phyloP scores from a whole-genome alignment of 1,139 yeast genomes.

The Casaregolazyma lundiana region DNA sequence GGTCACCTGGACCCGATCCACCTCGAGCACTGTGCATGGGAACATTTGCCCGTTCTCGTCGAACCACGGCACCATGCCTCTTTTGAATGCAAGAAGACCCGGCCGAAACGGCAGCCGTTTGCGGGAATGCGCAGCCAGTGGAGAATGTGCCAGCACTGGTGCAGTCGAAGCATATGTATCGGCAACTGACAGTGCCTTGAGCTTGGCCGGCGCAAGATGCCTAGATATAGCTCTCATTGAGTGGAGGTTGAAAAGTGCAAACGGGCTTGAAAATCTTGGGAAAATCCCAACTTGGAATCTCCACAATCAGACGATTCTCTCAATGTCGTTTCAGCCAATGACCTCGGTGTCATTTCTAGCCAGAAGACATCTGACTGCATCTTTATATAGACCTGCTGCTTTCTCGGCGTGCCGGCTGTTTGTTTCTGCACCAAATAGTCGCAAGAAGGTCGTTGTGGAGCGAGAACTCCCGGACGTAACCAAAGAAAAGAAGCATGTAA shows the following conservation, averaged over 20 bases:
- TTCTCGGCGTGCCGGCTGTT: not conserved
- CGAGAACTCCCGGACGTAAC: conserved; percentile 57
- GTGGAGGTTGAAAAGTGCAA: too few species aligned
- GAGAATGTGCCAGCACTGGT: conserved; percentile 35
- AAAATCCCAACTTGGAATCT: not conserved
- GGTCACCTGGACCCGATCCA: conserved; percentile 83
- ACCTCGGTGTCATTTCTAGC: not conserved
- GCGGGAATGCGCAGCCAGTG: conserved; percentile 42
- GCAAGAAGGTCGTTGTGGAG: conserved; percentile 30
- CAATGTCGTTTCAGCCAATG: too few species aligned
- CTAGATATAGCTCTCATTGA: conserved; percentile 3
- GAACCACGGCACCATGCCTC: conserved; percentile 89
- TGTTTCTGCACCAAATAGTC: not conserved
- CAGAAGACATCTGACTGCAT: not conserved
- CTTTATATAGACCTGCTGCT: not conserved
- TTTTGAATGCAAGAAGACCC: conserved; percentile 76
- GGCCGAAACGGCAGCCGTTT: conserved; percentile 69
- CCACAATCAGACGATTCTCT: too few species aligned
- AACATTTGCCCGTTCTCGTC: conserved; percentile 67
- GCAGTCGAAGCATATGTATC: conserved; percentile 28
- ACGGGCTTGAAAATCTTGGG: conserved; percentile 8
- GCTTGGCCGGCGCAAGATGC: conserved; percentile 27
- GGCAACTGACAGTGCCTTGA: conserved; percentile 32
- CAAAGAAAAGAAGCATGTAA: conserved; percentile 46
- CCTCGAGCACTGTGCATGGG: conserved; percentile 70